Base-by-base conservation (phyloP, 2,329 filamentous ascomycete genomes). In the Intubia oerlemansii region DNA sequence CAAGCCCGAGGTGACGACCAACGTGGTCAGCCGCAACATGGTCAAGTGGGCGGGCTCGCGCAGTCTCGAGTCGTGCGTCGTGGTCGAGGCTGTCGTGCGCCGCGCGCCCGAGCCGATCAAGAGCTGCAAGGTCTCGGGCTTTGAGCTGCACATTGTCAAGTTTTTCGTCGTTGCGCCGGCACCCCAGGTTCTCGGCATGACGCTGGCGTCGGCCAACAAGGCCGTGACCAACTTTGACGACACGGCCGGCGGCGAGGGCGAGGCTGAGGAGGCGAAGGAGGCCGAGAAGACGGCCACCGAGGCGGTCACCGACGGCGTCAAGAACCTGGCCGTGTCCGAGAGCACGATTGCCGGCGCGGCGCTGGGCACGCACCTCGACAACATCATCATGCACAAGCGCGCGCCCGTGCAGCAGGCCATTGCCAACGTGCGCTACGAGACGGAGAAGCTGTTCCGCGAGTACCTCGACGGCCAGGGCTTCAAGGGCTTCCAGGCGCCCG, bases 321-420 rank as follows among this genome's bases (percentile, higher is more conserved):
- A 48, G 23, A 38, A 42, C 16, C 38, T 35, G 18, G 39, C 29
- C 2, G 34, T 17, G 10, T 30, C 16, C 10, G 32, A 45, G 23
- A 42, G 40, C 24, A 40, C 44, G 36, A 60, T 57, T 11, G 79
- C 84, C 1, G 64, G 77, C 29, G 84, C 90, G 17, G 76, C 68
- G 35, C 68, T 95, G 49, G 69, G 72, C 44, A 90, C 81, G 2
- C 72, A 85, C 40, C 66, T 93, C 28, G 77, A 91, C 59, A 92
- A 95, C 62, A 72, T 79, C 34, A 79, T 79, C 29, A 77, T 98
- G 56, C 84, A 93, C 55, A 77, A 93, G 46, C 74, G 88, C 32
- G 79, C 81, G 1, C 80, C 82, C 36, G 76, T 90, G 36, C 90
- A 88, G 53, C 80, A 90, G 48, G 81, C 84, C 34, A 85, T 85